Percentiles rank a stretch among this genome's conserved stretches.
Evolutionary conservation across 1,284 basidiomycete genomes (phyloP).

Genomic region (Moesziomyces sp.): DNA sequence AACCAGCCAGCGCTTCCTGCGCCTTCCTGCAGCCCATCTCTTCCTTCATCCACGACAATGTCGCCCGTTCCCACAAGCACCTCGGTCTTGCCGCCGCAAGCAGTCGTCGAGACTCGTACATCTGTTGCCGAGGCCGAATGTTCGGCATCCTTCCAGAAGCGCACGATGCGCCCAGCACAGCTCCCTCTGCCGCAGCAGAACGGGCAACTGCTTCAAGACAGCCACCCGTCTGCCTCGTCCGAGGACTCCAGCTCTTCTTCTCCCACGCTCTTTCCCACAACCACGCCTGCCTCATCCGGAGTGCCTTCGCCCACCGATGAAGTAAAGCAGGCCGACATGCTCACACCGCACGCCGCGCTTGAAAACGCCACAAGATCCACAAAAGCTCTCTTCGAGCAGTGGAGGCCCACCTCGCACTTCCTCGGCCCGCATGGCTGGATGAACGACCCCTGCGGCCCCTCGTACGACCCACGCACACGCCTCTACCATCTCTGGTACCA

Average conservation of each 20-base stretch:
- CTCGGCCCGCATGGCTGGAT: conserved; percentile 58
- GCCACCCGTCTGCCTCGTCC: conserved; percentile 11
- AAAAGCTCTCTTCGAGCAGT: conserved; percentile 32
- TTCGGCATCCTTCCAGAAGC: neutral
- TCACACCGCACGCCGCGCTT: conserved; percentile 1
- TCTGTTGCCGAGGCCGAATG: neutral
- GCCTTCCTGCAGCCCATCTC: neutral
- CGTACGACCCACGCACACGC: conserved; percentile 40
- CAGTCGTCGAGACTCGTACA: neutral
- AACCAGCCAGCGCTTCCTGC: neutral
- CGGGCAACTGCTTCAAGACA: neutral
- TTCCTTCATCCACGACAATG: conserved; percentile 4
- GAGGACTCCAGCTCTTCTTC: conserved; percentile 13
- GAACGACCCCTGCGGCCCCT: conserved; percentile 57
- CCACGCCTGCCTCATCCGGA: conserved; percentile 24
- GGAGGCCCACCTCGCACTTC: conserved; percentile 50
- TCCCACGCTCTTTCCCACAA: conserved; percentile 3
- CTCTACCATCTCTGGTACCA: conserved; percentile 56
- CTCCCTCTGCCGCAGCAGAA: conserved; percentile 9
- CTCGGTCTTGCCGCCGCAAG: neutral
- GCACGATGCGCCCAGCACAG: conserved; percentile 10
- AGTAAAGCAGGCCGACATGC: conserved; percentile 17
- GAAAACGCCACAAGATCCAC: neutral
- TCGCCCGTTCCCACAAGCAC: conserved; percentile 17
- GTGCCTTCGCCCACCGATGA: conserved; percentile 20